Base-by-base conservation (phyloP, 2,329 filamentous ascomycete genomes). In the Didymella glomerata region DNA sequence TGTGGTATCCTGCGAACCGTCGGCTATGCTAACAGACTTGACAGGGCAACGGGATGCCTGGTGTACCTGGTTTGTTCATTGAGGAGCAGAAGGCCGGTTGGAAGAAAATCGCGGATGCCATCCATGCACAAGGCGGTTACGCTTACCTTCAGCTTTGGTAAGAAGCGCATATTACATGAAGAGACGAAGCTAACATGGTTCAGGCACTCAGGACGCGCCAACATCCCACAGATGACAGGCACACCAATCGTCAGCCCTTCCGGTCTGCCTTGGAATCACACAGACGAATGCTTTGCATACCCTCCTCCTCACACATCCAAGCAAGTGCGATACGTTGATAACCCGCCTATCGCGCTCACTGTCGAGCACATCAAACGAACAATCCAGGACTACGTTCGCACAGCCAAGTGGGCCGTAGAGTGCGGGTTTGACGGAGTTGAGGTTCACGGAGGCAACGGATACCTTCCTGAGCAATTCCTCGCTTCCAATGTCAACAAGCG, bases 381-480 rank as follows among this genome's bases (percentile, higher is more conserved):
- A 8, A 78, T 82, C 27, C 55, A 59, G 0, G 79, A 81, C 44
- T 84, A 80, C 52, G 80, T 72, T 18, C 67, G 73, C 36, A 81
- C 82, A 1, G 81, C 82, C 4, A 75, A 73, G 52, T 84, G 78
- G 72, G 86, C 86, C 0, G 79, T 88, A 25, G 80, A 83, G 48
- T 45, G 81, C 80, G 85, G 85, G 0, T 87, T 85, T 42, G 82
- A 84, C 59, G 82, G 82, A 1, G 79, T 84, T 2, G 82, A 85
- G 61, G 69, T 84, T 14, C 82, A 84, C 60, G 74, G 71, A 2
- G 80, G 71, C 4, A 84, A 84, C 60, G 82, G 82, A 1, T 85
- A 84, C 60, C 72, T 85, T 4, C 77, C 80, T 0, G 82, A 84
- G 64, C 82, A 85, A 57, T 85, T 85, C 65, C 68, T 80, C 3